Conservation (phyloP, 202 grass and related monocot genomes). For the Cymbopogon flexuosus region DNA sequence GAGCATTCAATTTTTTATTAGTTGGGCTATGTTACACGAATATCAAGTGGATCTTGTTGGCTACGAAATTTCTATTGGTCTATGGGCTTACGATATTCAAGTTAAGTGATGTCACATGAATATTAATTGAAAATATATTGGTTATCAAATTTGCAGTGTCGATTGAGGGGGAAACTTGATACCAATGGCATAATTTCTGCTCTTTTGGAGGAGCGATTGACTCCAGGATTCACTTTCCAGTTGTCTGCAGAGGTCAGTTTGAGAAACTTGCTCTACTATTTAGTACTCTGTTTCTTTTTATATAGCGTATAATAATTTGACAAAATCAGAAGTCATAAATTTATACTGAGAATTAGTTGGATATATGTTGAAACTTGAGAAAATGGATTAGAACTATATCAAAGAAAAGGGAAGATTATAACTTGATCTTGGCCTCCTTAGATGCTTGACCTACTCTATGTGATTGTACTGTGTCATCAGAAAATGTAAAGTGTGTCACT, state of each 20-base stretch:
- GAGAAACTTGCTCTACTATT: neutral
- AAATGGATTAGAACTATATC: neutral
- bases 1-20: neutral
- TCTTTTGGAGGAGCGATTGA: conserved; percentile 54
- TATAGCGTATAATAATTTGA: neutral
- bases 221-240: conserved; percentile 36
- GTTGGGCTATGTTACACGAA: neutral
- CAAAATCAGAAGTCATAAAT: neutral
- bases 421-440: neutral
- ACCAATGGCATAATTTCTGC: conserved; percentile 51
- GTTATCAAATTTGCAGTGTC: conserved; percentile 45
- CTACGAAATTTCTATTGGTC: neutral
- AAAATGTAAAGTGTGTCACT: neutral
- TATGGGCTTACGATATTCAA: neutral
- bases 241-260: conserved; percentile 75
- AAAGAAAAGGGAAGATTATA: neutral
- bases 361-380: too few relatives aligned
- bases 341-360: neutral
- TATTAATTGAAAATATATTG: neutral
- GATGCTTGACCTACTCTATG: neutral
- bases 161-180: conserved; percentile 72
- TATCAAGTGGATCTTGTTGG: neutral
- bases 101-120: neutral
- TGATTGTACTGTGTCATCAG: neutral
- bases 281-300: neutral